phyloP scores from a whole-genome alignment of 192 early-diverging fungal species.

The Haplosporangium gracile region DNA sequence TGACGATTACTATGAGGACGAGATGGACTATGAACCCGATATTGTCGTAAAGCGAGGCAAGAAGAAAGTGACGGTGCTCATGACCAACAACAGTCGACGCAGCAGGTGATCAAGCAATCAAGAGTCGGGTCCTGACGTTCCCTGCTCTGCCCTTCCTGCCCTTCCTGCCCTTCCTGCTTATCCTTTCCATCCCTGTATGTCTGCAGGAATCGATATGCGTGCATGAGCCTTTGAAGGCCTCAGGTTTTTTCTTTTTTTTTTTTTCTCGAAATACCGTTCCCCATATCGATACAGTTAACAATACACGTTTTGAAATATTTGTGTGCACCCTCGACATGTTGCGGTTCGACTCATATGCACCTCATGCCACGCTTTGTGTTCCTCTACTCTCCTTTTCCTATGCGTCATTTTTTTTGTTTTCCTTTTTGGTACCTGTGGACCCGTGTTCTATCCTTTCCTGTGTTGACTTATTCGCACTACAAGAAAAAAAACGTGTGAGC shows the following conservation, averaged over 20 bases:
- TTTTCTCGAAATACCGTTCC: background rate
- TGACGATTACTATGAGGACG: slow-evolving; percentile 51
- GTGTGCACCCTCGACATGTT: background rate
- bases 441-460: background rate
- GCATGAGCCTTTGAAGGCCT: background rate
- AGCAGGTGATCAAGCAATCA: slow-evolving; percentile 12
- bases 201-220: background rate
- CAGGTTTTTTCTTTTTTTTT: background rate
- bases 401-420: background rate
- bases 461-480: too few species aligned
- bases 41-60: slow-evolving; percentile 61
- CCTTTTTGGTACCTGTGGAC: background rate
- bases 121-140: background rate
- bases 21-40: slow-evolving; percentile 54
- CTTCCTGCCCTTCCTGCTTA: too few species aligned
- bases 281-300: background rate
- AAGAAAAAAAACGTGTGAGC: too few species aligned
- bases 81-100: slow-evolving; percentile 55
- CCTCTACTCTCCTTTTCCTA: too few species aligned
- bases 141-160: background rate
- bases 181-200: background rate
- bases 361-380: background rate
- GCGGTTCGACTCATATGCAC: background rate
- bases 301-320: slow-evolving; percentile 1
- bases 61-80: slow-evolving; percentile 57